These are phyloP conservation scores for Chiua virens DNA, from an alignment of 768 basidiomycete species.

Conservation along the genomic window DNA sequence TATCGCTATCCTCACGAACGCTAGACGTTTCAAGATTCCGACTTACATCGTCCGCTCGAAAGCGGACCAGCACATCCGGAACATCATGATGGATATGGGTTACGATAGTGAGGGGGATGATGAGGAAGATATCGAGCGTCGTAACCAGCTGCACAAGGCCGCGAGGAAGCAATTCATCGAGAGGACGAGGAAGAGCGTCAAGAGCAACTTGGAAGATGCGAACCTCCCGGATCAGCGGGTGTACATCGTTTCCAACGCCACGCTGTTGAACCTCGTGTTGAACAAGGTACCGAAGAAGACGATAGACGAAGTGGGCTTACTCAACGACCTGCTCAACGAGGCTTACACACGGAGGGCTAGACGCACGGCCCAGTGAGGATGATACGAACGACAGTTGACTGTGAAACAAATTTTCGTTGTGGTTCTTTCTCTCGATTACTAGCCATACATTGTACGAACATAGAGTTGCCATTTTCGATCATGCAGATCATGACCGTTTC, in stretches of 20 bases:
- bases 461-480: too few species aligned
- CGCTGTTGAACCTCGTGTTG: constrained; percentile 19
- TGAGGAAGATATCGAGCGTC: constrained; percentile 6
- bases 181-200: constrained; percentile 15
- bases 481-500: too few species aligned
- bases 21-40: constrained; percentile 32
- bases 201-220: constrained; percentile 17
- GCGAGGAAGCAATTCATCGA: constrained; percentile 19
- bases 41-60: constrained; percentile 34
- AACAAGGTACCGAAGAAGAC: constrained; percentile 13
- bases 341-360: constrained; percentile 4
- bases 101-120: constrained; percentile 21
- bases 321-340: constrained; percentile 16
- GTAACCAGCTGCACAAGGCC: constrained; percentile 4
- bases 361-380: not conserved
- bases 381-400: too few species aligned
- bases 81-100: constrained; percentile 18
- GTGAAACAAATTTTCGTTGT: too few species aligned
- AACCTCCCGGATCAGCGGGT: constrained; percentile 26
- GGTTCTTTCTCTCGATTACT: too few species aligned
- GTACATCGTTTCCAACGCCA: constrained; percentile 24
- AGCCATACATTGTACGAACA: too few species aligned
- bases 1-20: constrained; percentile 32
- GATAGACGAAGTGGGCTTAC: constrained; percentile 23
- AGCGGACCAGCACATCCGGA: constrained; percentile 26